Evolutionary conservation across 306 rosid species (phyloP).

Genomic region (Carpinus fangiana): DNA sequence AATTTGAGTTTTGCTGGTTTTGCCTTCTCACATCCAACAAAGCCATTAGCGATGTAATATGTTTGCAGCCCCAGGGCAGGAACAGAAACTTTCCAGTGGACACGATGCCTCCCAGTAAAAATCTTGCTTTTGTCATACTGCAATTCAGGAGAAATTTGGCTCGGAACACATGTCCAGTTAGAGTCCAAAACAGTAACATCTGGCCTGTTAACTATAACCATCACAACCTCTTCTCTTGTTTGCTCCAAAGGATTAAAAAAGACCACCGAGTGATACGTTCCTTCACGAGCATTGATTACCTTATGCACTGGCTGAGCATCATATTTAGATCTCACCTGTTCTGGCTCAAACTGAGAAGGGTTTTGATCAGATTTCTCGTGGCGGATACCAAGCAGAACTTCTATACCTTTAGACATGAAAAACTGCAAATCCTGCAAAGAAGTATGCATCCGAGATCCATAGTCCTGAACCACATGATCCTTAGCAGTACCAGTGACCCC

Average conservation of each 20-base stretch:
- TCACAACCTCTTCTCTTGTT: slow-evolving; percentile 85
- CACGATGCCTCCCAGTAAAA: slow-evolving; percentile 84
- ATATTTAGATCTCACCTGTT: slow-evolving; percentile 78
- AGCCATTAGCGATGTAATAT: slow-evolving; percentile 65
- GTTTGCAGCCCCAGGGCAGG: slow-evolving; percentile 90
- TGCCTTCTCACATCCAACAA: slow-evolving; percentile 71
- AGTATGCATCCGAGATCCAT: slow-evolving; percentile 90
- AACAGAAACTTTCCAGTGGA: slow-evolving; percentile 78
- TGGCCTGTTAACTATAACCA: slow-evolving; percentile 73
- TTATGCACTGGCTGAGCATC: slow-evolving; percentile 85
- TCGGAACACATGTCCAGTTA: slow-evolving; percentile 71
- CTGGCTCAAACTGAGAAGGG: slow-evolving; percentile 81
- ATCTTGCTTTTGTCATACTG: slow-evolving; percentile 65
- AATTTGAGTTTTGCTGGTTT: slow-evolving; percentile 64
- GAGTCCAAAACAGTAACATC: slow-evolving; percentile 76
- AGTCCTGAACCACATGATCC: slow-evolving; percentile 88
- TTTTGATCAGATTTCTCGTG: slow-evolving; percentile 72
- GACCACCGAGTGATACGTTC: slow-evolving; percentile 62
- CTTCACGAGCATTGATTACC: slow-evolving; percentile 59
- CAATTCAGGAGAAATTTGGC: slow-evolving; percentile 88
- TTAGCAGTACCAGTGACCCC: slow-evolving; percentile 99
- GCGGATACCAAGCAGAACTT: slow-evolving; percentile 79
- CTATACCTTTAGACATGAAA: slow-evolving; percentile 88
- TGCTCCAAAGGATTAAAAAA: slow-evolving; percentile 80
- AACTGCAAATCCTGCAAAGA: slow-evolving; percentile 88